These are phyloP conservation scores for Pisolithus orientalis DNA, from an alignment of 768 basidiomycete genomes.

Conservation along the genomic window DNA sequence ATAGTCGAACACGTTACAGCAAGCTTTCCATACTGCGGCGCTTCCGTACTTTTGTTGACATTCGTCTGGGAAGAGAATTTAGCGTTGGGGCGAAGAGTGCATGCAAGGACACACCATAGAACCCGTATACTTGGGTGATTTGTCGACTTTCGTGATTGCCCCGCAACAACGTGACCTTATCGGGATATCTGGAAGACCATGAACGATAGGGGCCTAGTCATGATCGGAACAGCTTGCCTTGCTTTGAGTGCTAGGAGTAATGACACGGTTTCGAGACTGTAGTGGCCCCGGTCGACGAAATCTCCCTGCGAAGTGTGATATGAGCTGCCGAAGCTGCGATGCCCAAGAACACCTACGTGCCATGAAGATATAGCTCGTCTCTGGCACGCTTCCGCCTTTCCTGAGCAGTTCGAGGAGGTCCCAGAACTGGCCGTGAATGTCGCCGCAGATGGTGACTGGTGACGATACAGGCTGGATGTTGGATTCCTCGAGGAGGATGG, in stretches of 20 bases:
- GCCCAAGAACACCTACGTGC: conserved; percentile 51
- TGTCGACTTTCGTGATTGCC: conserved; percentile 97
- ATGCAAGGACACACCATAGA: conserved; percentile 64
- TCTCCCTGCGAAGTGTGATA: conserved; percentile 58
- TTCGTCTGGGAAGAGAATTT: conserved; percentile 53
- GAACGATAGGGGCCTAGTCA: background rate
- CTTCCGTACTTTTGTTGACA: conserved; percentile 98
- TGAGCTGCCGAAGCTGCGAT: conserved; percentile 16
- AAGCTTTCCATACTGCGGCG: conserved; percentile 93
- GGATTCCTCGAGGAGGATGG: conserved; percentile 90
- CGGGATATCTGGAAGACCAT: conserved; percentile 64
- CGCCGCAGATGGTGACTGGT: conserved; percentile 93
- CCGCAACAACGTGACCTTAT: conserved; percentile 83
- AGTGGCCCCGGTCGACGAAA: conserved; percentile 96
- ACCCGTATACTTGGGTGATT: conserved; percentile 98
- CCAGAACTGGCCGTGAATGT: conserved; percentile 98
- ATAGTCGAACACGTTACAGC: conserved; percentile 94
- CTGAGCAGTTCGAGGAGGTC: conserved; percentile 86
- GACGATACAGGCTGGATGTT: conserved; percentile 96
- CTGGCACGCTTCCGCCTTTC: conserved; percentile 81
- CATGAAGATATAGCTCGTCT: conserved; percentile 95
- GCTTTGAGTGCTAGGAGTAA: conserved; percentile 86
- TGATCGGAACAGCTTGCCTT: conserved; percentile 40
- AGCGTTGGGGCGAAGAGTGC: background rate
- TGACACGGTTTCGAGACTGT: conserved; percentile 92